Evolutionary conservation across 768 basidiomycete species (phyloP), one percentile per base, ranked within the genome.

Genomic region (Kwoniella europaea): DNA sequence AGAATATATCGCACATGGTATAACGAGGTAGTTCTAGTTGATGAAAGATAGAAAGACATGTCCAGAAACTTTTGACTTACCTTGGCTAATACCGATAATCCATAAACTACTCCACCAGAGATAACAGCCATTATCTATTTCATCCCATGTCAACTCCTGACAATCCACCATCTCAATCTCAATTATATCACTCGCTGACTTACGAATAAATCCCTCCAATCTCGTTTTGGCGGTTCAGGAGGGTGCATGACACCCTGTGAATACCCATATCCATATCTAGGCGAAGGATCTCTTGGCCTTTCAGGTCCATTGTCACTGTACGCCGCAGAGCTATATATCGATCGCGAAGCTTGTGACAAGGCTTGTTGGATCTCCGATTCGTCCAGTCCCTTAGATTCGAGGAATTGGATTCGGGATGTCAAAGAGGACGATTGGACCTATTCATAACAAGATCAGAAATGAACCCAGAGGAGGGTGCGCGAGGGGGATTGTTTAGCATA

Each of bases 181-280:
- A 85, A 92, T 79, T 80, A 94, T 94, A 82, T 98, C 64, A 13
- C 53, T n/a, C 56, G 42, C 24, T 57, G 52, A 86, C 92, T 79
- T 80, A 95, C 94, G 82, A 98, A 99, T 83, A 96, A 93, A 84
- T 99, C 97, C 68, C 95, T 87, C 97, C 97, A 99, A 83, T 98
- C 96, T 88, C 92, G 90, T 69, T 85, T 86, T 10, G 88, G 89
- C 24, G 84, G 78, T 27, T 84, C 84, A 16, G 86, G 86, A 72
- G 87, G 63, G 10, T 24, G 22, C 71, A 73, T 64, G 61, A 65
- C 53, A 63, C 61, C 52, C 63, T 76, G 65, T 55, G 22, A 63
- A 65, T 68, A 71, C 29, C 68, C 74, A 54, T 73, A 71, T 53
- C 29, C 46, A 68, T 69, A 67, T 20, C 65, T 62, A 42, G 71